Evolutionary conservation across 2,329 filamentous ascomycete genomes (phyloP), one percentile per base, ranked within the genome.

Genomic region (Albophoma yamanashiensis): DNA sequence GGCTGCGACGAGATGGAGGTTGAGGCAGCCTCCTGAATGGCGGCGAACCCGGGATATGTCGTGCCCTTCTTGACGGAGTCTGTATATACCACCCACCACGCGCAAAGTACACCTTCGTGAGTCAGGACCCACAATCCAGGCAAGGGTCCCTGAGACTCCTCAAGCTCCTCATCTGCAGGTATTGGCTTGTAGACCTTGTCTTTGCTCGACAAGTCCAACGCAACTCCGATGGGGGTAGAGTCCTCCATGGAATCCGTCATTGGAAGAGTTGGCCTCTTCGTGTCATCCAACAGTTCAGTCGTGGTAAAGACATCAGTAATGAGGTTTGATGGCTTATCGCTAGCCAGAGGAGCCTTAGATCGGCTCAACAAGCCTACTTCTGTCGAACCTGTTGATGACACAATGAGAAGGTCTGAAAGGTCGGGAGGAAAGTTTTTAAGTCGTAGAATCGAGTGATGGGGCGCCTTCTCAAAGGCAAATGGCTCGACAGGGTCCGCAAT

Each of bases 21-120:
- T 25, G 69, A 56, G 20, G 68, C 63, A 60, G 70, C 67, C 2
- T 73, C 73, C 61, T 78, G 76, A 39, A 76, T 77, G 53, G 75
- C 76, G 47, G 80, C 76, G 64, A 97, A 78, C 5, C 89, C 89
- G 47, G 88, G 82, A 71, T 92, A 97, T 0, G 84, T 83, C 8
- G 84, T 85, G 4, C 87, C 87, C 66, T 87, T 79, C 61, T 87
- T 84, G 62, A 99, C 86, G 2, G 93, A 92, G 50, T 95, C 91
- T 42, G 89, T 85, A 74, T 97, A 97, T 25, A 97, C 83, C 52
- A 97, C 76, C 91, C 93, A 97, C 92, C 93, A 99, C 15, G 86
- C 82, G 55, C 85, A 86, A 20, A 99, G 78, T 12, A 96, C 76
- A 64, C 94, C 94, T 68, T 97, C 91, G 65, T 96, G 88, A 62